Conservation (phyloP, 2,329 filamentous ascomycete species). For the Aspergillus sp. region DNA sequence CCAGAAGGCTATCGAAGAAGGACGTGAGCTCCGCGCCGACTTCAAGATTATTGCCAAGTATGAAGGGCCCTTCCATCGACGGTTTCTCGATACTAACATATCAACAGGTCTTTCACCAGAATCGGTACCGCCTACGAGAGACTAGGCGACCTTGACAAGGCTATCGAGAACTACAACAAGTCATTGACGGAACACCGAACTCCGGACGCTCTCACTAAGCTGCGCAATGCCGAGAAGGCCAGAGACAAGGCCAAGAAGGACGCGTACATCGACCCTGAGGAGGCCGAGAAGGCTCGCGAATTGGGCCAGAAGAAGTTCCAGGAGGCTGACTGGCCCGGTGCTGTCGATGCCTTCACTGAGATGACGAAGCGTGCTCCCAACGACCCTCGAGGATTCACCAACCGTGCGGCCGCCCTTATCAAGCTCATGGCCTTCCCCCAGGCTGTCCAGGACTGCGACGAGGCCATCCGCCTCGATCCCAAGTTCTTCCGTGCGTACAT, state of each 20-base stretch:
- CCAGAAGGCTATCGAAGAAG: conserved; percentile 85
- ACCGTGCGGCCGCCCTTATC: conserved; percentile 94
- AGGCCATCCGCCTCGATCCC: conserved; percentile 86
- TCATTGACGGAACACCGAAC: conserved; percentile 96
- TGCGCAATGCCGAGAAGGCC: conserved; percentile 85
- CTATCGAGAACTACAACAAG: conserved; percentile 88
- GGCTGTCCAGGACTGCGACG: conserved; percentile 89
- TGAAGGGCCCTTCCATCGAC: conserved; percentile 20
- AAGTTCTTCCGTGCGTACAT: conserved; percentile 96
- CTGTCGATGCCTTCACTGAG: conserved; percentile 91
- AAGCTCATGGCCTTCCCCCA: conserved; percentile 96
- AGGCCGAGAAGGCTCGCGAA: conserved; percentile 94
- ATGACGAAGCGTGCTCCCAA: conserved; percentile 96
- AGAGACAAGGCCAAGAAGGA: conserved; percentile 76
- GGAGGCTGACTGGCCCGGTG: conserved; percentile 90
- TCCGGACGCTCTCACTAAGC: conserved; percentile 89
- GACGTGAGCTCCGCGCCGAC: conserved; percentile 86
- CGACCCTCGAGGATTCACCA: conserved; percentile 93
- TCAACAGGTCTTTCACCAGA: conserved; percentile 75
- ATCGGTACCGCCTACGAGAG: conserved; percentile 96
- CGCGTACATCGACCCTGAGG: conserved; percentile 84
- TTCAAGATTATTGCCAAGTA: conserved; percentile 98
- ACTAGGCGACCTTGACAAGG: conserved; percentile 75
- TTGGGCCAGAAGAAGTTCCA: conserved; percentile 98
- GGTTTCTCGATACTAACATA: conserved; percentile 16